Base-by-base conservation (phyloP, 1,139 yeast genomes). In the Saccharomyces pastorianus region DNA sequence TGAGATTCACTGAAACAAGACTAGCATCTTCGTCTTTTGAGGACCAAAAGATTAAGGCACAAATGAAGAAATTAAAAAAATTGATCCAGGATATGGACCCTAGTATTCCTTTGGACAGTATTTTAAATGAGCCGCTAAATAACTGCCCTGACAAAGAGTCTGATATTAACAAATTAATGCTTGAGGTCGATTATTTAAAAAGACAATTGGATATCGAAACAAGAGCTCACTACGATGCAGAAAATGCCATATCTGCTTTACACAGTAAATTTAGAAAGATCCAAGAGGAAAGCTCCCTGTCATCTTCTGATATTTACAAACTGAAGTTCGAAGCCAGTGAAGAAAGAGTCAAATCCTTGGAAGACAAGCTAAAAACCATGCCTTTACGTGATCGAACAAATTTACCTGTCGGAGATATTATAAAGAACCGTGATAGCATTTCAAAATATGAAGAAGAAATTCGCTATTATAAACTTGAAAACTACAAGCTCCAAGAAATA, bases 1-100 rank as follows among this genome's bases (percentile, higher is more conserved):
- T 84, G 53, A 75, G 77, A 34, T 71, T 84, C 60, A 68, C 85
- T 11, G 85, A 83, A 59, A 77, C 81, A 0, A 71, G 81, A 58
- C 61, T 79, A 17, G 83, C 83, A 0, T 75, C 82, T 6, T 80
- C 80, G 51, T 73, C 81, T 2, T 78, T 78, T 59, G 82, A 79
- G 53, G 77, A 76, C 55, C 79, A 80, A 56, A 76, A 73, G 42
- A 60, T 76, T 51, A 71, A 69, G 48, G 74, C 76, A n/a, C 73
- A 74, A 49, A 53, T 77, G 7, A 70, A 70, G 38, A 74, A 71
- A 51, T 52, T 76, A 46, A 70, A 64, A 50, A 65, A 65, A 47
- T 61, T 71, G 1, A 50, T 70, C 13, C 25, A 17, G 11, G 44
- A 38, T 38, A 58, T 52, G 17, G 51, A 63, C 7, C 61, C 70